Conservation (phyloP, 1,284 basidiomycete species). For the Fomitopsis pinicola region DNA sequence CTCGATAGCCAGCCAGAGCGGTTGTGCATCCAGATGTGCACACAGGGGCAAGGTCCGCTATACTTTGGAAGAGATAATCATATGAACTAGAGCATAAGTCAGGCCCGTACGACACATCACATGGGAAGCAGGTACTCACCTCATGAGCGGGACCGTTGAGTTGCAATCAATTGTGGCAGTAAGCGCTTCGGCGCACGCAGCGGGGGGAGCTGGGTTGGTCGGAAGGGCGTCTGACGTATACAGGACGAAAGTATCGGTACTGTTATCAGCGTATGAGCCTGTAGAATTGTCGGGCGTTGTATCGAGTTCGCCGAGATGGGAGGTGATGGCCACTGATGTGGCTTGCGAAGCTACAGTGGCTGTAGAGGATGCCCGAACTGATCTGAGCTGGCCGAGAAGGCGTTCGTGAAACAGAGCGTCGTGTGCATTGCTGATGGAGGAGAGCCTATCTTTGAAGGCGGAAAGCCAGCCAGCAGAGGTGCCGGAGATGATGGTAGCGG, state of each 20-base stretch:
- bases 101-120: background rate
- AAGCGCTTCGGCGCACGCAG: background rate
- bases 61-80: background rate
- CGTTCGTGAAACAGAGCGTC: too few relatives aligned
- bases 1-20: background rate
- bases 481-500: too few relatives aligned
- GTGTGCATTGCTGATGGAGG: too few relatives aligned
- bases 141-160: background rate
- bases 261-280: too few relatives aligned
- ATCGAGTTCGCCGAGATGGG: too few relatives aligned
- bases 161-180: background rate
- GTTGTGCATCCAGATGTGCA: background rate
- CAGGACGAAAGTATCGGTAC: background rate
- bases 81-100: background rate
- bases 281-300: too few relatives aligned
- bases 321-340: too few relatives aligned
- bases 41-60: background rate
- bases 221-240: background rate
- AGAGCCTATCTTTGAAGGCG: too few relatives aligned
- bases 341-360: too few relatives aligned
- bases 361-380: too few relatives aligned
- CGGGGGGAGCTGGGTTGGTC: background rate
- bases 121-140: background rate
- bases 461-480: too few relatives aligned
- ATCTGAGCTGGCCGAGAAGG: too few relatives aligned